These are phyloP conservation scores for Ceratobasidium sp. DNA, from an alignment of 1,284 basidiomycete genomes.

Conservation along the genomic window DNA sequence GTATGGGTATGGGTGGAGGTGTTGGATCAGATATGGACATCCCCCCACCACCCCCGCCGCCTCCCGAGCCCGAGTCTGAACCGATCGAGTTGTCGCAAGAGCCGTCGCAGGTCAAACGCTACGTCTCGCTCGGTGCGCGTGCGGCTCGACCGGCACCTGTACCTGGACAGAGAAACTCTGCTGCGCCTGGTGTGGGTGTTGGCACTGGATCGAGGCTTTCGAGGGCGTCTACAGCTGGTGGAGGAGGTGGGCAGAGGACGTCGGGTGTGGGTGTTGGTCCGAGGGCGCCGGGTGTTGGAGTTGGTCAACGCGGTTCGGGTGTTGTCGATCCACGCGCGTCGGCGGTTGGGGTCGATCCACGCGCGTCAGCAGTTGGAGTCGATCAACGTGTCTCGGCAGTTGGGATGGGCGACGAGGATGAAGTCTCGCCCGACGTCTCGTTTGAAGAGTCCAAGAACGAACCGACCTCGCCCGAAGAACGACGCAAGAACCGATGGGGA, in stretches of 20 bases:
- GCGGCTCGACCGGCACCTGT: conserved; percentile 14
- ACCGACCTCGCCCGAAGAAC: conserved; percentile 52
- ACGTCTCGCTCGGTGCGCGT: conserved; percentile 47
- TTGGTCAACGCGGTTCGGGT: too few relatives aligned
- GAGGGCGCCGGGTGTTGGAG: too few relatives aligned
- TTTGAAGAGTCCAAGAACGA: conserved; percentile 30
- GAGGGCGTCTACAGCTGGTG: conserved; percentile 4
- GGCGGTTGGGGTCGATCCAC: too few relatives aligned
- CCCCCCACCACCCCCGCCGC: not conserved
- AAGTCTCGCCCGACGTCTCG: conserved; percentile 24
- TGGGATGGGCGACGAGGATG: conserved; percentile 29
- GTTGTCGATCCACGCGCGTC: too few relatives aligned
- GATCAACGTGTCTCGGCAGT: not conserved
- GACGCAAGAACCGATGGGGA: conserved; percentile 71
- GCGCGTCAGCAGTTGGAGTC: too few relatives aligned
- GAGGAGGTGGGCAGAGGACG: not conserved
- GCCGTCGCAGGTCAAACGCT: conserved; percentile 40
- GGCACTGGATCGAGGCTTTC: conserved; percentile 17
- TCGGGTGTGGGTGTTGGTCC: conserved; percentile 17
- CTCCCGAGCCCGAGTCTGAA: not conserved
- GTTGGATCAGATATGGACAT: too few relatives aligned
- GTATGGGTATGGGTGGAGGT: not conserved
- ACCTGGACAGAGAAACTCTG: conserved; percentile 35
- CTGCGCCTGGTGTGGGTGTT: not conserved
- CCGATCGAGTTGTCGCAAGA: conserved; percentile 17